Percentiles rank a stretch among this genome's conserved stretches.
These are phyloP conservation scores for Lipomyces sp. DNA, from an alignment of 805 yeast species.

Conservation along the genomic window DNA sequence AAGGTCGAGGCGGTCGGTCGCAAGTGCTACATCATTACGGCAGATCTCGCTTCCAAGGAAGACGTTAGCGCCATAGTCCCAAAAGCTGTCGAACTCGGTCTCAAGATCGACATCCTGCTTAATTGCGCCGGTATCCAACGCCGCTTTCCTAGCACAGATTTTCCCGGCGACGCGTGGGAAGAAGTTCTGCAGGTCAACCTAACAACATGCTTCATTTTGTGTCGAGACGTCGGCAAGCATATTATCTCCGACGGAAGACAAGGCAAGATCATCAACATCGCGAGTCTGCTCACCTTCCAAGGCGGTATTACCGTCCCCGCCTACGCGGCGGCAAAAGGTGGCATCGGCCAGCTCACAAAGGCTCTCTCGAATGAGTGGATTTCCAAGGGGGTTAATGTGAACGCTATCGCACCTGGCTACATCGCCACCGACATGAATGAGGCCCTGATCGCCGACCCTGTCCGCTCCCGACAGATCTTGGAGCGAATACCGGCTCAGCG, in stretches of 20 bases:
- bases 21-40: slow-evolving; percentile 40
- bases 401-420: slow-evolving; percentile 57
- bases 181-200: slow-evolving; percentile 51
- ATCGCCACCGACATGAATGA: slow-evolving; percentile 55
- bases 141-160: slow-evolving; percentile 46
- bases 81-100: slow-evolving; percentile 44
- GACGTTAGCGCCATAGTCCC: slow-evolving; percentile 44
- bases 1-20: slow-evolving; percentile 42
- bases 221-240: slow-evolving; percentile 49
- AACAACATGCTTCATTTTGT: slow-evolving; percentile 48
- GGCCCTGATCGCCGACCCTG: slow-evolving; percentile 42
- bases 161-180: slow-evolving; percentile 49
- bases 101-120: slow-evolving; percentile 49
- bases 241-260: slow-evolving; percentile 46
- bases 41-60: slow-evolving; percentile 42
- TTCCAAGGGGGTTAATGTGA: slow-evolving; percentile 52
- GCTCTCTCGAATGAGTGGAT: slow-evolving; percentile 55
- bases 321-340: slow-evolving; percentile 53
- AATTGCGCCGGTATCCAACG: slow-evolving; percentile 53
- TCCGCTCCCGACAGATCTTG: slow-evolving; percentile 42
- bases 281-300: slow-evolving; percentile 51
- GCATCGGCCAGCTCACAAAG: slow-evolving; percentile 47
- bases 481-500: slow-evolving; percentile 53
- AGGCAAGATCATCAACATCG: slow-evolving; percentile 54
- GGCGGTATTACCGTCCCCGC: slow-evolving; percentile 51